These are phyloP conservation scores for Elsinoe fawcettii DNA, from an alignment of 2,329 filamentous ascomycete genomes.

Conservation along the genomic window DNA sequence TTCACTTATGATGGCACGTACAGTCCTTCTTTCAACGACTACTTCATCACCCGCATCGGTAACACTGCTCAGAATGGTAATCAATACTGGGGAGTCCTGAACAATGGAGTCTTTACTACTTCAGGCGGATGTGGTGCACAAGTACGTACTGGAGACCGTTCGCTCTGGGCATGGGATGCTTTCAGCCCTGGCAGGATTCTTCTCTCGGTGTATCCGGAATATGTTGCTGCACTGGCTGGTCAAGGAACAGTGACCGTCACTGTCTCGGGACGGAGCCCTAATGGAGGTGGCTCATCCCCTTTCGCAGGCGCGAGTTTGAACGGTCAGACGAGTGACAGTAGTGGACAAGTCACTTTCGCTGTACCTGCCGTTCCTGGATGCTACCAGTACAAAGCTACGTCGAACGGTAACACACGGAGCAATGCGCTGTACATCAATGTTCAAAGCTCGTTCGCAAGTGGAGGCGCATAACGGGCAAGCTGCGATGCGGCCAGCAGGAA, in stretches of 20 bases:
- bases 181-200: not conserved
- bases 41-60: constrained; percentile 20
- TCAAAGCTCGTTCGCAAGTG: not conserved
- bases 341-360: constrained; percentile 16
- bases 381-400: constrained; percentile 20
- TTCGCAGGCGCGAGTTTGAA: constrained; percentile 15
- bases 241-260: constrained; percentile 1
- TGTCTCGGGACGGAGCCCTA: not conserved
- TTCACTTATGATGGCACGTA: constrained; percentile 21
- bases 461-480: not conserved
- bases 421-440: constrained; percentile 19
- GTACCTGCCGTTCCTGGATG: constrained; percentile 17
- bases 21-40: constrained; percentile 18
- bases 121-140: constrained; percentile 20
- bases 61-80: not conserved
- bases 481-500: no score
- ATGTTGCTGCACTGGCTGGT: constrained; percentile 7
- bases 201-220: not conserved
- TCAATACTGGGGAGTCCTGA: constrained; percentile 22
- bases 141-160: not conserved
- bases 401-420: constrained; percentile 10
- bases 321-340: constrained; percentile 13
- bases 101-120: constrained; percentile 16
- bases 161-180: constrained; percentile 17
- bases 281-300: not conserved